Conservation (phyloP, 2,329 filamentous ascomycete genomes). For the Zymoseptoria tritici region DNA sequence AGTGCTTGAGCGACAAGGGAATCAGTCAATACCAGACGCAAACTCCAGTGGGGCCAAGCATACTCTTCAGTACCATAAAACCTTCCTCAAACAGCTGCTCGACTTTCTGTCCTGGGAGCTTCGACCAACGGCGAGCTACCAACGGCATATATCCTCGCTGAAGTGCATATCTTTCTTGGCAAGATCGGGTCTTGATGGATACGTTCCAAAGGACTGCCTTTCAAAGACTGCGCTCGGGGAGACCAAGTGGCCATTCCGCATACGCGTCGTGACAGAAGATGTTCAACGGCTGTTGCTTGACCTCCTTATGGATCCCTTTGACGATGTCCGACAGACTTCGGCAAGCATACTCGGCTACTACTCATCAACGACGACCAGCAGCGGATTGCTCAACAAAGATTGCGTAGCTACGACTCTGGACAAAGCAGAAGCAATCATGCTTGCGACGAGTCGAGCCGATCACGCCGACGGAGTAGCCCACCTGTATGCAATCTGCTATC, state of each 20-base stretch:
- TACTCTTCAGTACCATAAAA: slow-evolving; percentile 8
- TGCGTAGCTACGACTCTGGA: background rate
- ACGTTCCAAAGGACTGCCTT: slow-evolving; percentile 31
- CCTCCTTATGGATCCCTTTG: slow-evolving; percentile 80
- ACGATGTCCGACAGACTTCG: slow-evolving; percentile 66
- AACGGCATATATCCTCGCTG: slow-evolving; percentile 75
- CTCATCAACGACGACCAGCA: background rate
- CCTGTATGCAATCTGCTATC: slow-evolving; percentile 61
- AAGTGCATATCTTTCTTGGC: slow-evolving; percentile 63
- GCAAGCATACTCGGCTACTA: slow-evolving; percentile 36
- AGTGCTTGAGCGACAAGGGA: slow-evolving; percentile 34
- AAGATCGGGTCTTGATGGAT: slow-evolving; percentile 57
- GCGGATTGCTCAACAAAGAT: background rate
- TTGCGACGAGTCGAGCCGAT: slow-evolving; percentile 73
- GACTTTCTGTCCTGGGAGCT: slow-evolving; percentile 67
- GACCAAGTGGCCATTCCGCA: slow-evolving; percentile 43
- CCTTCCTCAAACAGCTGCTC: slow-evolving; percentile 69
- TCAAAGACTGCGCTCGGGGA: slow-evolving; percentile 45
- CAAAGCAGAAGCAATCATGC: slow-evolving; percentile 49
- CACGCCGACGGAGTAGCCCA: slow-evolving; percentile 87
- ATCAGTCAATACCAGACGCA: background rate
- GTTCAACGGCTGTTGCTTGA: slow-evolving; percentile 63
- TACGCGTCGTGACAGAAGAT: slow-evolving; percentile 36
- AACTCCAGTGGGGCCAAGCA: background rate
- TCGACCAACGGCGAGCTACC: slow-evolving; percentile 76